Evolutionary conservation across 768 basidiomycete genomes (phyloP).

Genomic region (Sarcodon aspratus): DNA sequence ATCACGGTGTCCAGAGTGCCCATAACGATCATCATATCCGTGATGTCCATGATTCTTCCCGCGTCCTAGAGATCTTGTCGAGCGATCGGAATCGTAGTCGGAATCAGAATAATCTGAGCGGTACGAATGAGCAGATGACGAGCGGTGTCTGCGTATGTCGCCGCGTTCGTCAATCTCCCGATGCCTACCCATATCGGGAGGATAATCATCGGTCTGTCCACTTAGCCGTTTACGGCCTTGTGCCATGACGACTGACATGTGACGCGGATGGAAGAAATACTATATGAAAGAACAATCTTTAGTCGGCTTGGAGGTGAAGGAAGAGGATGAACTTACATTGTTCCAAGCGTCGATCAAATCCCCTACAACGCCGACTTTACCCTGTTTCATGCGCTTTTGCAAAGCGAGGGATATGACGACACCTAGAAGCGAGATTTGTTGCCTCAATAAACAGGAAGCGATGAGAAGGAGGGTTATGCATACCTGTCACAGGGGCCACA

Average conservation of each 20-base stretch:
- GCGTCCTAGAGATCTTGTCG: too few species aligned
- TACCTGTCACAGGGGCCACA: not conserved
- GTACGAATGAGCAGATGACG: too few species aligned
- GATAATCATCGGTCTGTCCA: slow-evolving; percentile 2
- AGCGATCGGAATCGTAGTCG: too few species aligned
- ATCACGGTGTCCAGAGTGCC: too few species aligned
- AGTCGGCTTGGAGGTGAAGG: too few species aligned
- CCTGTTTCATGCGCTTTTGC: slow-evolving; percentile 18
- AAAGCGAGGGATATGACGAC: slow-evolving; percentile 5
- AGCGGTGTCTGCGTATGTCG: too few species aligned
- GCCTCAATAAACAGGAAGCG: not conserved
- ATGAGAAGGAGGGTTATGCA: slow-evolving; percentile 6
- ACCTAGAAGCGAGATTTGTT: slow-evolving; percentile 10
- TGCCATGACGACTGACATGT: slow-evolving; percentile 8
- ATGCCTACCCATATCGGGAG: slow-evolving; percentile 3
- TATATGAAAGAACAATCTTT: not conserved
- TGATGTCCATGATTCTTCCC: too few species aligned
- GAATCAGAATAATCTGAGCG: too few species aligned
- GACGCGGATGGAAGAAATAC: slow-evolving; percentile 14
- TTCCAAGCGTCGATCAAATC: slow-evolving; percentile 40
- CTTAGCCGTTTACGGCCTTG: slow-evolving; percentile 5
- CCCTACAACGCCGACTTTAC: slow-evolving; percentile 26
- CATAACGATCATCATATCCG: too few species aligned
- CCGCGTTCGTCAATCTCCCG: too few species aligned
- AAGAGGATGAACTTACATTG: slow-evolving; percentile 21